Base-by-base conservation (phyloP, 257 asterid genomes). In the Echium plantagineum region DNA sequence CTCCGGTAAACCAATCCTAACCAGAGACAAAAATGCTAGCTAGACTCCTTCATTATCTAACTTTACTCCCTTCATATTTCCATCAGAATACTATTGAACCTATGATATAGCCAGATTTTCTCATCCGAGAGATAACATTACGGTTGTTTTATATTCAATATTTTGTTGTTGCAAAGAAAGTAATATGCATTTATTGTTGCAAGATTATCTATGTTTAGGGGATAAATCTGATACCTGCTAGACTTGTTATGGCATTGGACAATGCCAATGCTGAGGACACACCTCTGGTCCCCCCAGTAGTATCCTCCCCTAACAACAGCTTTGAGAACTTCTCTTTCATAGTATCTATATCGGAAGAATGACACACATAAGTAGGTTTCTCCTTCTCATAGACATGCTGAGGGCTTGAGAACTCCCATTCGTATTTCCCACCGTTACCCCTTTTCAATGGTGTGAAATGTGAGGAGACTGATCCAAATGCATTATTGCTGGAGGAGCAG, bases 291-390 rank as follows among this genome's bases (percentile, higher is more conserved):
- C 97, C 96, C 13, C 98, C 95, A 0, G 95, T 82, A 61, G 79
- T 21, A 68, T 91, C 98, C 70, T 91, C 98, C 18, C 98, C 98
- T 1, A 91, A 84, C 68, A 91, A 64, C 62, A 91, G 73, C 75
- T 80, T 83, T 12, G 96, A 83, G 35, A 90, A 90, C 62, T 78
- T 90, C 62, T 85, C 96, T 70, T 82, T 91, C 94, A 91, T 82
- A 1, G 80, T 63, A 19, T 88, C 95, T 9, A 76, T 52, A 64
- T 83, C 93, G 5, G 86, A 70, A 22, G 58, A 57, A 63, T 67
- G 71, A 56, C 63, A 35, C 15, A 21, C 17, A 15, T 60, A 21
- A 42, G 64, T 70, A 0, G 66, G 75, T 61, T 78, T 79, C 42
- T 78, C 83, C 62, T 74, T 78, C 26, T 31, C 69, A 52, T 51